phyloP scores from a whole-genome alignment of 2,329 filamentous ascomycete genomes.

The Phaeosphaeria sp. region DNA sequence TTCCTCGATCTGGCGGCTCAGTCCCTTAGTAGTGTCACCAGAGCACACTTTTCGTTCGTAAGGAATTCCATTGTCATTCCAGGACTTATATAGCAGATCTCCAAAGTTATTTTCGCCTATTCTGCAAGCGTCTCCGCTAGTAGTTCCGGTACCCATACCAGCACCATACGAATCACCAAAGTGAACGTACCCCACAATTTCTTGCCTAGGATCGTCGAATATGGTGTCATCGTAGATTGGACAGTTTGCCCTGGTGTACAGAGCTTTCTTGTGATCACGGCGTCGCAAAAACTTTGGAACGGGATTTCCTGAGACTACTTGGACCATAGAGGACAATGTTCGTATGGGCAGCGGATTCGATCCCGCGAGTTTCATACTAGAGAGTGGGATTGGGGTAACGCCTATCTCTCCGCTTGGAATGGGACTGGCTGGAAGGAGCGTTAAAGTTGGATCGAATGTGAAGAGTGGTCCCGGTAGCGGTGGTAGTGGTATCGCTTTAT shows the following conservation, averaged over 20 bases:
- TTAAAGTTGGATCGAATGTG: background rate
- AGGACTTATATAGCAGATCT: constrained; percentile 2
- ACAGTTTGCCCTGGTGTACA: background rate
- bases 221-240: constrained; percentile 4
- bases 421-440: background rate
- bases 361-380: too few relatives aligned
- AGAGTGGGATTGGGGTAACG: too few relatives aligned
- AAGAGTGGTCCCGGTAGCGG: constrained; percentile 1
- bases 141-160: constrained; percentile 7
- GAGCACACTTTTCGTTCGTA: constrained; percentile 7
- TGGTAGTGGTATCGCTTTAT: constrained; percentile 3
- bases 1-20: constrained; percentile 8
- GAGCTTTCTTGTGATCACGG: background rate
- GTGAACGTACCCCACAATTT: constrained; percentile 4
- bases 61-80: constrained; percentile 3
- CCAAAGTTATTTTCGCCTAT: constrained; percentile 5
- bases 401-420: background rate
- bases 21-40: constrained; percentile 3
- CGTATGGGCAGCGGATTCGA: too few relatives aligned
- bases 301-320: background rate
- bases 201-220: constrained; percentile 2
- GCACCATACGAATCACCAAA: constrained; percentile 10
- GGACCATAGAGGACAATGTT: too few relatives aligned
- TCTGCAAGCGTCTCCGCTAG: constrained; percentile 2
- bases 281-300: background rate